phyloP scores from a whole-genome alignment of 2,329 filamentous ascomycete genomes.

The Alternaria sp. region DNA sequence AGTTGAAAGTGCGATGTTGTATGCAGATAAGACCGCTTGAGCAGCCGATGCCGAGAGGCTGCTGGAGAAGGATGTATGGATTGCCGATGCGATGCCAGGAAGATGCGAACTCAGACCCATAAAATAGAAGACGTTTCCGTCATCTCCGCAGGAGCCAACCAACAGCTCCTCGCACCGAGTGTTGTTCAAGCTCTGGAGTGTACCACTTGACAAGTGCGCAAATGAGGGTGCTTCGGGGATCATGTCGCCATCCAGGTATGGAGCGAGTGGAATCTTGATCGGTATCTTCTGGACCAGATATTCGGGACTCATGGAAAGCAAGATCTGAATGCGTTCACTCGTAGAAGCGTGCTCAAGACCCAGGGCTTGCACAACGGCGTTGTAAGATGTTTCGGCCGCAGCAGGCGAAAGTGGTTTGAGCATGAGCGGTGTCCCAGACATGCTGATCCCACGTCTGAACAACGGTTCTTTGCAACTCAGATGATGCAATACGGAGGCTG shows the following conservation, averaged over 20 bases:
- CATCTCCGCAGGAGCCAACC: conserved; percentile 54
- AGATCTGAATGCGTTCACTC: conserved; percentile 47
- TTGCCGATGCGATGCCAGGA: conserved; percentile 30
- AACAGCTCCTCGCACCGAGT: conserved; percentile 54
- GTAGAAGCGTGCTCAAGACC: conserved; percentile 42
- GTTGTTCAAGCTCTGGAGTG: neutral
- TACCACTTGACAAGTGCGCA: neutral
- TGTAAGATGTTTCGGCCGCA: conserved; percentile 51
- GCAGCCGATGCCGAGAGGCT: conserved; percentile 22
- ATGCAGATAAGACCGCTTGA: conserved; percentile 41
- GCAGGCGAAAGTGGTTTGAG: conserved; percentile 44
- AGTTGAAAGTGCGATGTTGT: conserved; percentile 42
- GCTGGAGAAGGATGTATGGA: conserved; percentile 34
- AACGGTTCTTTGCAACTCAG: conserved; percentile 23
- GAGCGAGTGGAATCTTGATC: conserved; percentile 40
- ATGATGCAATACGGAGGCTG: conserved; percentile 26
- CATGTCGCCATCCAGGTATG: conserved; percentile 53
- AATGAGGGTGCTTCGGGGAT: conserved; percentile 32
- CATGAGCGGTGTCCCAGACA: conserved; percentile 45
- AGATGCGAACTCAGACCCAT: conserved; percentile 22
- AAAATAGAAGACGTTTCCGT: conserved; percentile 40
- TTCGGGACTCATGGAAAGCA: conserved; percentile 46
- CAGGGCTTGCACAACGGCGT: conserved; percentile 45
- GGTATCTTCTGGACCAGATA: conserved; percentile 49
- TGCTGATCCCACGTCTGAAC: conserved; percentile 30